These are phyloP conservation scores for Saccharomycopsis olivae DNA, from an alignment of 805 yeast genomes.

Conservation along the genomic window DNA sequence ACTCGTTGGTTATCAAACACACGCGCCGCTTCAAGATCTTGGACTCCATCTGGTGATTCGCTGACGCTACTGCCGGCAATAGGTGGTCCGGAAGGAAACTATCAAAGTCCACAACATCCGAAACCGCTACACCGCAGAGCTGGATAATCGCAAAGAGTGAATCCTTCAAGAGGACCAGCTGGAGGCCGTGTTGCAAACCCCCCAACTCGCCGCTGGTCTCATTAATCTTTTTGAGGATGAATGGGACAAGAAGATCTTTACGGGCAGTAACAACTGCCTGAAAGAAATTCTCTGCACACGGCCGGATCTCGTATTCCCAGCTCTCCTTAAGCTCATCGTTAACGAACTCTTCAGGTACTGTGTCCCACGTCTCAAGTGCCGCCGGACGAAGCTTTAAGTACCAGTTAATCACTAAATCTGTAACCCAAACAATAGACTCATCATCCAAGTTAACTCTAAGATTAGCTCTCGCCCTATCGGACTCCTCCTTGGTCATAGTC, in stretches of 20 bases:
- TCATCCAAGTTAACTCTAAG: slow-evolving; percentile 51
- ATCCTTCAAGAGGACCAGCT: slow-evolving; percentile 60
- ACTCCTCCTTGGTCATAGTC: slow-evolving; percentile 54
- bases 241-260: slow-evolving; percentile 42
- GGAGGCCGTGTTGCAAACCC: slow-evolving; percentile 22
- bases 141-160: slow-evolving; percentile 78
- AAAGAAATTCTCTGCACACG: slow-evolving; percentile 80
- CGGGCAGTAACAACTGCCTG: slow-evolving; percentile 61
- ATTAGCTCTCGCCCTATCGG: slow-evolving; percentile 42
- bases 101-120: slow-evolving; percentile 60
- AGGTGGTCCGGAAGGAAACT: slow-evolving; percentile 46
- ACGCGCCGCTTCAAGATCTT: slow-evolving; percentile 67
- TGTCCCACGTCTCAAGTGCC: slow-evolving; percentile 73
- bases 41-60: slow-evolving; percentile 32
- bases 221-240: slow-evolving; percentile 47
- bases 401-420: slow-evolving; percentile 59
- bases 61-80: slow-evolving; percentile 41
- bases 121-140: slow-evolving; percentile 56
- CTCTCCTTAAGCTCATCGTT: slow-evolving; percentile 66
- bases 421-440: slow-evolving; percentile 42
- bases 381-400: slow-evolving; percentile 63
- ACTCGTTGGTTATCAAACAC: slow-evolving; percentile 66
- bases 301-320: slow-evolving; percentile 77
- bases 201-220: slow-evolving; percentile 26
- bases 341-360: slow-evolving; percentile 91